Conservation (phyloP, 1,139 yeast genomes). For the Geotrichum phurueaensis region DNA sequence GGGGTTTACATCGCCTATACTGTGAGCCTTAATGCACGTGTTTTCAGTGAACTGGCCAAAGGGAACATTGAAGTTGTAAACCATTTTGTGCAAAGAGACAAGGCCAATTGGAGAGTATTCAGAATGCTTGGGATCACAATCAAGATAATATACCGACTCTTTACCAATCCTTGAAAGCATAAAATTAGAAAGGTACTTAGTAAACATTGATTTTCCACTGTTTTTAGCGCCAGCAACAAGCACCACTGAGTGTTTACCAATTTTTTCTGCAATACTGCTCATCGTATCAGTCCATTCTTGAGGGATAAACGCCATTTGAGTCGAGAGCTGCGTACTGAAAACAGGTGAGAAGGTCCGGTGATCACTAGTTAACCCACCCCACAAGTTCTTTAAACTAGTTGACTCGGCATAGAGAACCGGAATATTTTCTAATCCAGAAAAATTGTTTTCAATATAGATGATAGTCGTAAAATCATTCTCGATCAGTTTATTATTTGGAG, state of each 20-base stretch:
- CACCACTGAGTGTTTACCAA: constrained; percentile 24
- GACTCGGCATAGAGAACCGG: constrained; percentile 37
- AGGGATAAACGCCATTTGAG: constrained; percentile 19
- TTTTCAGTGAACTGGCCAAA: constrained; percentile 29
- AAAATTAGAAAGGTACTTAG: constrained; percentile 50
- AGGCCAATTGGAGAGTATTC: constrained; percentile 72
- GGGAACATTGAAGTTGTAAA: constrained; percentile 33
- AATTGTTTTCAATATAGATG: constrained; percentile 37
- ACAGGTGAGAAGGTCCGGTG: constrained; percentile 18
- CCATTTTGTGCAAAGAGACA: constrained; percentile 39
- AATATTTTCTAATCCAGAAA: constrained; percentile 46
- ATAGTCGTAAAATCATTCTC: constrained; percentile 41
- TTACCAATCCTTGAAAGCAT: constrained; percentile 24
- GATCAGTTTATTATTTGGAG: constrained; percentile 14
- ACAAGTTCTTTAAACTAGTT: constrained; percentile 37
- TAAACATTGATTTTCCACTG: constrained; percentile 77
- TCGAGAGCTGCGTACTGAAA: constrained; percentile 17
- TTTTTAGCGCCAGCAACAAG: constrained; percentile 62
- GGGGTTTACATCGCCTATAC: constrained; percentile 70
- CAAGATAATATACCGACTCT: constrained; percentile 46
- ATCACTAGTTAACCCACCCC: constrained; percentile 14
- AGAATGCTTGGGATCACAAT: constrained; percentile 89
- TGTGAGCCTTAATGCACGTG: constrained; percentile 38
- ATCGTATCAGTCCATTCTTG: constrained; percentile 28
- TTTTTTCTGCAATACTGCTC: constrained; percentile 10